Percentiles rank a stretch among this genome's conserved stretches.
Conservation (phyloP, 78 protist species). For the Dictyostelium capitatum region DNA sequence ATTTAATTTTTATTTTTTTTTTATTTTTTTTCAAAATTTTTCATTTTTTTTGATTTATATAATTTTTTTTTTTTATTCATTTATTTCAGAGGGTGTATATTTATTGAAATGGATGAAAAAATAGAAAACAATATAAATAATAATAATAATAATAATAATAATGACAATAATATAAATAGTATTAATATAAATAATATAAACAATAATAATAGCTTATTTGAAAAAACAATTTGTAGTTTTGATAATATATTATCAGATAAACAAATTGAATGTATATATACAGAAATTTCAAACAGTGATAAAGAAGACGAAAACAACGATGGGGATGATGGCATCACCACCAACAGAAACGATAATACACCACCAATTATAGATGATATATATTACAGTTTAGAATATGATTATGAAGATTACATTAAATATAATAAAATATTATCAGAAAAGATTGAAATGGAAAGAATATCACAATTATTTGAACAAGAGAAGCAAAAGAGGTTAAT, state of each 20-base stretch:
- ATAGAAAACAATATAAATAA: too few relatives aligned
- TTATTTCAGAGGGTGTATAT: too few relatives aligned
- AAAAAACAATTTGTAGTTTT: neutral
- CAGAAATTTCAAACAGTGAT: neutral
- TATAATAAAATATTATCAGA: neutral
- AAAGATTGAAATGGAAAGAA: neutral
- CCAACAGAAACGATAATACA: neutral
- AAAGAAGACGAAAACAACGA: neutral
- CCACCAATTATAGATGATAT: conserved; percentile 37
- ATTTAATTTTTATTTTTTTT: too few relatives aligned
- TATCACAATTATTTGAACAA: neutral
- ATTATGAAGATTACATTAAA: conserved; percentile 41
- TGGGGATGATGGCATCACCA: neutral
- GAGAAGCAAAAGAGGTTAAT: neutral
- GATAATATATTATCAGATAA: conserved; percentile 19
- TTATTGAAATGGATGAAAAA: too few relatives aligned
- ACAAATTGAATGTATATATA: conserved; percentile 16
- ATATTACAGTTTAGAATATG: conserved; percentile 60
- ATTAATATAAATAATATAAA: too few relatives aligned
- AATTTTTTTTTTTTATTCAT: too few relatives aligned
- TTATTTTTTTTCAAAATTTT: too few relatives aligned
- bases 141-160: too few relatives aligned
- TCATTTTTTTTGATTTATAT: too few relatives aligned
- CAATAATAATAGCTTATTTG: too few relatives aligned
- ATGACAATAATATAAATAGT: too few relatives aligned